These are phyloP conservation scores for Trametes cubensis DNA, from an alignment of 768 basidiomycete genomes.

Conservation along the genomic window DNA sequence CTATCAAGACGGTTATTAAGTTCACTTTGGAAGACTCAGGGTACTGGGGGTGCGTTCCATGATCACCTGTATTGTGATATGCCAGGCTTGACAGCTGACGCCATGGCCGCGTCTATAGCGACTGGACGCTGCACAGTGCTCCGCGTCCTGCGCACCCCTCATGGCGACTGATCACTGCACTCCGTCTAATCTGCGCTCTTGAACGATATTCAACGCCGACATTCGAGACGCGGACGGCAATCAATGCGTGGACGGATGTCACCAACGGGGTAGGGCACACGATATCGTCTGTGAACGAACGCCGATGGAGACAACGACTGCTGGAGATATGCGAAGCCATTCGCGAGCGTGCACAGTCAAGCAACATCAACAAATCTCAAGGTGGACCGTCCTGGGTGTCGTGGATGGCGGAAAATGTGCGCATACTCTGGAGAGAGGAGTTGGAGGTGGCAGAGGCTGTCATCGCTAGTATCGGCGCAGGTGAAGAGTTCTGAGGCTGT, in stretches of 20 bases:
- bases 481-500: slow-evolving; percentile 48
- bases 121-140: slow-evolving; percentile 74
- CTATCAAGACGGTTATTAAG: slow-evolving; percentile 50
- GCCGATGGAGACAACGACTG: slow-evolving; percentile 32
- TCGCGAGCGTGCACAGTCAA: slow-evolving; percentile 45
- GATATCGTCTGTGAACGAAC: slow-evolving; percentile 36
- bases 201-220: slow-evolving; percentile 30
- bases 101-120: slow-evolving; percentile 45
- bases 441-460: slow-evolving; percentile 52
- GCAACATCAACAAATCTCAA: slow-evolving; percentile 32
- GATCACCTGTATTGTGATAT: too few species aligned
- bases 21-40: slow-evolving; percentile 58
- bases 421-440: slow-evolving; percentile 65
- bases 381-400: slow-evolving; percentile 31
- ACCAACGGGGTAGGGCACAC: slow-evolving; percentile 33
- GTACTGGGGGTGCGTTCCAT: slow-evolving; percentile 77
- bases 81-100: too few species aligned
- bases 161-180: slow-evolving; percentile 71
- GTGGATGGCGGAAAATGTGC: slow-evolving; percentile 46
- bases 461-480: slow-evolving; percentile 44
- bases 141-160: slow-evolving; percentile 73
- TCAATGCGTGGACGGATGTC: slow-evolving; percentile 58
- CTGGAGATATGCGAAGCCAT: slow-evolving; percentile 47
- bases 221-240: slow-evolving; percentile 31
- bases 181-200: slow-evolving; percentile 65